A percentile compares a stretch with the other conserved stretches of the same genome.
Evolutionary conservation across 768 basidiomycete species (phyloP).

Genomic region (Leccinum ochraceum): DNA sequence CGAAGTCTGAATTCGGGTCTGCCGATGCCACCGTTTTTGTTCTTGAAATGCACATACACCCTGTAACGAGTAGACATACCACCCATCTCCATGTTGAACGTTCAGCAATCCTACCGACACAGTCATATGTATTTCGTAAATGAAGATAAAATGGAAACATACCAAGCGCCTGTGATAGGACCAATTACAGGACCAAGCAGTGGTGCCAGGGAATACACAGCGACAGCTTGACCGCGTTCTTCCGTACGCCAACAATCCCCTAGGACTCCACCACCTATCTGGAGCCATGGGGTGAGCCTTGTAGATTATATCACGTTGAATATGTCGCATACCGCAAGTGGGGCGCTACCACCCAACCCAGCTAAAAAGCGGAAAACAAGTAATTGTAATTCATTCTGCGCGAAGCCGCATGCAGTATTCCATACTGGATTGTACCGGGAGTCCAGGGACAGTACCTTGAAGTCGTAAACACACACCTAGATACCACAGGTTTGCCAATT

Average conservation of each 20-base stretch:
- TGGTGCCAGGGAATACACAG: slow-evolving; percentile 65
- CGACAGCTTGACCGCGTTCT: slow-evolving; percentile 62
- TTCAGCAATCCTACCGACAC: slow-evolving; percentile 48
- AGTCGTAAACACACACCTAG: slow-evolving; percentile 42
- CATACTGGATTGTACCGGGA: slow-evolving; percentile 41
- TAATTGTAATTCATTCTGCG: slow-evolving; percentile 55
- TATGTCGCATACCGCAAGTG: slow-evolving; percentile 44
- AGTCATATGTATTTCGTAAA: neutral
- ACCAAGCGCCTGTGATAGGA: slow-evolving; percentile 64
- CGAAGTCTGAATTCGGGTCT: too few relatives aligned
- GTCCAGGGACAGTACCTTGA: neutral
- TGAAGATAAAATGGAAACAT: slow-evolving; percentile 3
- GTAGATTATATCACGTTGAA: neutral
- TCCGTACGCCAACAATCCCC: slow-evolving; percentile 63
- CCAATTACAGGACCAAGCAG: slow-evolving; percentile 66
- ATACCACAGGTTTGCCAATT: slow-evolving; percentile 65
- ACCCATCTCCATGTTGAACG: slow-evolving; percentile 74
- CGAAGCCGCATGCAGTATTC: slow-evolving; percentile 67
- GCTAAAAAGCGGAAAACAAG: slow-evolving; percentile 70
- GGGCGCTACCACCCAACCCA: slow-evolving; percentile 73
- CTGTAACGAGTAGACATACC: slow-evolving; percentile 38
- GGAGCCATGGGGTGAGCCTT: neutral
- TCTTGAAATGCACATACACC: too few relatives aligned
- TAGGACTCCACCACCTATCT: slow-evolving; percentile 68
- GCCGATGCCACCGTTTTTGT: too few relatives aligned